Evolutionary conservation across 768 basidiomycete species (phyloP).

Genomic region (Panus rudis): DNA sequence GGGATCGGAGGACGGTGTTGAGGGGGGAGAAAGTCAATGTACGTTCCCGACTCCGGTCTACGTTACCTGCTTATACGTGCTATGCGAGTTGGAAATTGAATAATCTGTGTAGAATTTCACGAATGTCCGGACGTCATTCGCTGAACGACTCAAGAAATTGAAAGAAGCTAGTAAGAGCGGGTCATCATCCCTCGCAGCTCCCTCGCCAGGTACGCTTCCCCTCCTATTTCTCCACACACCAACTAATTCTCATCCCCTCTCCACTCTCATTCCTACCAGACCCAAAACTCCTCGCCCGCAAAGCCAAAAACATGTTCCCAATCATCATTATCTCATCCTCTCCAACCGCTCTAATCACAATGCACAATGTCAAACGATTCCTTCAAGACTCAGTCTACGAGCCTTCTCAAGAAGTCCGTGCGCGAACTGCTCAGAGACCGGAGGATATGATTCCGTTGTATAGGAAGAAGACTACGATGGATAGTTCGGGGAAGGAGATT

Average conservation of each 20-base stretch:
- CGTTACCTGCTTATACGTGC: not conserved
- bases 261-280: not conserved
- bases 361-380: conserved; percentile 96
- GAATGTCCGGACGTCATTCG: conserved; percentile 53
- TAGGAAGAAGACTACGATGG: conserved; percentile 69
- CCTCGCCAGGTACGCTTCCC: conserved; percentile 32
- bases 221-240: not conserved
- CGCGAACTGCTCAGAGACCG: conserved; percentile 52
- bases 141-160: conserved; percentile 74
- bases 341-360: conserved; percentile 90
- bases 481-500: conserved; percentile 55
- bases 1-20: conserved; percentile 77
- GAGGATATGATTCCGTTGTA: conserved; percentile 89
- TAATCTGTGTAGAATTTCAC: conserved; percentile 92
- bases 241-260: not conserved
- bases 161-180: conserved; percentile 59
- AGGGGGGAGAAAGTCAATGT: conserved; percentile 83
- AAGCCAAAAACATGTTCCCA: conserved; percentile 53
- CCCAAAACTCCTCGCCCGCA: conserved; percentile 36
- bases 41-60: conserved; percentile 19
- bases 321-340: conserved; percentile 98
- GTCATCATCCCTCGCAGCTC: conserved; percentile 26
- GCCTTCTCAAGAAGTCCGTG: conserved; percentile 66
- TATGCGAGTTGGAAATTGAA: not conserved
- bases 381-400: conserved; percentile 82